Evolutionary conservation across 257 asterid species (phyloP).

Genomic region (Scutellaria minor): DNA sequence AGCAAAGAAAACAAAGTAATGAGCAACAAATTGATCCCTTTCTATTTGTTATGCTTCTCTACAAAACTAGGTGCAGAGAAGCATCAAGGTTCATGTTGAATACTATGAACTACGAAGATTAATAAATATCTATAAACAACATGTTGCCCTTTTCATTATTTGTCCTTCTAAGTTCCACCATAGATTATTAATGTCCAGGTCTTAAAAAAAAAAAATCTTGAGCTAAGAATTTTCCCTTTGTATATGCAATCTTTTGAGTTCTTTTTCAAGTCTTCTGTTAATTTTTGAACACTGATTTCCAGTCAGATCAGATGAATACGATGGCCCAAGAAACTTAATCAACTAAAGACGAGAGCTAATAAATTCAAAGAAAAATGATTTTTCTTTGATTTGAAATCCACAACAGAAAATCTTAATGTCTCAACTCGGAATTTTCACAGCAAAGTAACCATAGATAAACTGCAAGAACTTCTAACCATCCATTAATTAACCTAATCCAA

Average conservation of each 20-base stretch:
- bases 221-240: background rate
- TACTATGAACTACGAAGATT: background rate
- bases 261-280: background rate
- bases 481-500: conserved; percentile 20
- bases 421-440: background rate
- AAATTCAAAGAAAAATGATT: background rate
- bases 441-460: conserved; percentile 21
- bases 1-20: background rate
- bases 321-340: background rate
- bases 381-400: background rate
- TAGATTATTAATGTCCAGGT: background rate
- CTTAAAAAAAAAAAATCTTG: no score
- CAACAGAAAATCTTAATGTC: background rate
- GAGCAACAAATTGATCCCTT: conserved; percentile 13
- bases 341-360: background rate
- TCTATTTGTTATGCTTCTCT: background rate
- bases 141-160: background rate
- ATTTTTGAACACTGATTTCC: background rate
- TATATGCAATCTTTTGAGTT: background rate
- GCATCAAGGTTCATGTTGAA: background rate
- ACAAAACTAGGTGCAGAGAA: conserved; percentile 1
- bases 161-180: background rate
- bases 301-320: background rate
- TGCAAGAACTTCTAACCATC: conserved; percentile 13
- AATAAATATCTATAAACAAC: background rate